A percentile compares a stretch with the other conserved stretches of the same genome.
Evolutionary conservation across 371 early-diverging fungal species (phyloP).

Genomic region (Mortierella sp.): DNA sequence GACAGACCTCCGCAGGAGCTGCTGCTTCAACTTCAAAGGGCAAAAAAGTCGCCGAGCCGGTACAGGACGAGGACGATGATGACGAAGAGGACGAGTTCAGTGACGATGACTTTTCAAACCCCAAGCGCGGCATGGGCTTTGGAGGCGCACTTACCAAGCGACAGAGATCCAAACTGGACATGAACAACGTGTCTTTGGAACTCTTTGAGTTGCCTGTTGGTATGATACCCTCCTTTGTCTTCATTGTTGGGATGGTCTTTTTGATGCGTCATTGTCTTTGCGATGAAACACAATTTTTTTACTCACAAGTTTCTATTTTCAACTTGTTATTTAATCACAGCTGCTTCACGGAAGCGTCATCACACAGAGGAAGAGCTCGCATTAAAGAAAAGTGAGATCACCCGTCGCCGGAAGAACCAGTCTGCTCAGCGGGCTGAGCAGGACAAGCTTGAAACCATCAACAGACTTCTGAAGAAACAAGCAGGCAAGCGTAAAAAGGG

Average conservation of each 20-base stretch:
- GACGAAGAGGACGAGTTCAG: slow-evolving; percentile 56
- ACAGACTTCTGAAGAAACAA: slow-evolving; percentile 79
- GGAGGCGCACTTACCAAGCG: slow-evolving; percentile 72
- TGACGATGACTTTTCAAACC: slow-evolving; percentile 60
- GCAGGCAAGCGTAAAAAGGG: slow-evolving; percentile 72
- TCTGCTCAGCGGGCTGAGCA: slow-evolving; percentile 82
- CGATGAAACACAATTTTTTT: background rate
- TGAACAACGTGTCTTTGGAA: slow-evolving; percentile 67
- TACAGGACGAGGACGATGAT: slow-evolving; percentile 28
- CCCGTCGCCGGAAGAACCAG: slow-evolving; percentile 81
- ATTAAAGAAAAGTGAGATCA: slow-evolving; percentile 76
- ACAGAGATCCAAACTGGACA: slow-evolving; percentile 74
- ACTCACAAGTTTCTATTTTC: background rate
- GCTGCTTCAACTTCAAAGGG: slow-evolving; percentile 19
- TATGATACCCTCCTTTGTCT: no score
- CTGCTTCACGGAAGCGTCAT: slow-evolving; percentile 68
- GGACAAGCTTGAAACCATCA: slow-evolving; percentile 82
- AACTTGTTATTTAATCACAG: slow-evolving; percentile 20
- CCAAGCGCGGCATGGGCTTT: slow-evolving; percentile 54
- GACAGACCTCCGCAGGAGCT: no score
- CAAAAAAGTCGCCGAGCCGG: slow-evolving; percentile 15
- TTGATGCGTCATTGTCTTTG: background rate
- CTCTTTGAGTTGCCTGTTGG: slow-evolving; percentile 76
- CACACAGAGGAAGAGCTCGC: slow-evolving; percentile 78
- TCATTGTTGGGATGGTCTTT: background rate